Conservation (phyloP, 306 rosid genomes). For the Carpinus fangiana region DNA sequence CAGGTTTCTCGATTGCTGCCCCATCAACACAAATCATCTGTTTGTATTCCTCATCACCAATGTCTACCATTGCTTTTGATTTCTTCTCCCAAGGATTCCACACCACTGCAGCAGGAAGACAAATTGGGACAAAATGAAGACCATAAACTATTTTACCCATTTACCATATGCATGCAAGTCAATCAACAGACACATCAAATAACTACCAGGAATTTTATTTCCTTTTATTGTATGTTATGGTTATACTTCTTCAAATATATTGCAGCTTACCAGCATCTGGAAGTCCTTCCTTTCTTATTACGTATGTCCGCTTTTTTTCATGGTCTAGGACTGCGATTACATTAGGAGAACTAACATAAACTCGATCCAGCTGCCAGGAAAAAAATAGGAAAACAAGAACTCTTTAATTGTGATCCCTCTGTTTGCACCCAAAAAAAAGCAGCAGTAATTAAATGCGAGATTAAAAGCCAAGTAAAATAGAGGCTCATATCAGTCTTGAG, state of each 20-base stretch:
- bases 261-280: conserved; percentile 83
- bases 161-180: background rate
- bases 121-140: conserved; percentile 1
- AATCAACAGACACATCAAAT: background rate
- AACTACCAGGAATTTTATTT: background rate
- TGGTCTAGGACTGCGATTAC: conserved; percentile 84
- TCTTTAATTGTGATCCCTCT: conserved; percentile 2
- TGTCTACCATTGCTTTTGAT: conserved; percentile 73
- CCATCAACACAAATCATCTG: conserved; percentile 94
- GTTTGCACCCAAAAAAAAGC: conserved; percentile 1
- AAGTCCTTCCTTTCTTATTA: conserved; percentile 89
- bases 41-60: conserved; percentile 90
- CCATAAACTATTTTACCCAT: background rate
- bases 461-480: background rate
- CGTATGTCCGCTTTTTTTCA: conserved; percentile 75
- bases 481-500: background rate
- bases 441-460: background rate
- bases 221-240: background rate
- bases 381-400: conserved; percentile 12
- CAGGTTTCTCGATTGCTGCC: conserved; percentile 75
- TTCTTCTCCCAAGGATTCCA: conserved; percentile 99
- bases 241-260: background rate
- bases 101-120: conserved; percentile 46
- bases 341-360: conserved; percentile 76
- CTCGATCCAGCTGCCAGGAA: conserved; percentile 76